Percentiles rank a stretch among this genome's conserved stretches.
Conservation (phyloP, 1,139 yeast species). For the Chernovozyma aurita region DNA sequence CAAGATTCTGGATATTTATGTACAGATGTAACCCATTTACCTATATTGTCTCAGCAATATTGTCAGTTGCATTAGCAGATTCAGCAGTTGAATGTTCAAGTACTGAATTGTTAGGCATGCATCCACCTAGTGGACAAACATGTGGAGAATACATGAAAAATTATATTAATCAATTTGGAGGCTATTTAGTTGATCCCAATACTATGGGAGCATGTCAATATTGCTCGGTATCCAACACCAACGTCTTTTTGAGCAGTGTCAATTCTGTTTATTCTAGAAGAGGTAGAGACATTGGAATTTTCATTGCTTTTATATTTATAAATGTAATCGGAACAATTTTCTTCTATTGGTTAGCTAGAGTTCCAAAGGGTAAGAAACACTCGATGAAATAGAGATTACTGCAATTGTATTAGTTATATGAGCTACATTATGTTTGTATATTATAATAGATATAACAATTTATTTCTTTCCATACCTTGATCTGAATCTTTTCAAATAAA, state of each 20-base stretch:
- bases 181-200: constrained; percentile 43
- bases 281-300: constrained; percentile 71
- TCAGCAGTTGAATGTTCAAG: constrained; percentile 19
- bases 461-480: too few species aligned
- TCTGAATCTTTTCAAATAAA: too few species aligned
- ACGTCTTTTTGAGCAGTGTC: constrained; percentile 44
- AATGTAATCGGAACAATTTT: constrained; percentile 49
- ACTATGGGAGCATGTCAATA: constrained; percentile 35
- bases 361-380: constrained; percentile 46
- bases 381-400: constrained; percentile 22
- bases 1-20: constrained; percentile 37
- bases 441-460: too few species aligned
- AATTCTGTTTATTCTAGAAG: constrained; percentile 39
- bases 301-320: constrained; percentile 42
- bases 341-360: constrained; percentile 76
- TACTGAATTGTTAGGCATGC: constrained; percentile 22
- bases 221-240: constrained; percentile 48
- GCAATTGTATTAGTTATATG: too few species aligned
- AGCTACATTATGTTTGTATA: too few species aligned
- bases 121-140: constrained; percentile 44
- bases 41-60: constrained; percentile 38
- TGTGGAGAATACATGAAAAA: constrained; percentile 50
- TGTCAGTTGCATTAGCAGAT: constrained; percentile 18
- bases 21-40: constrained; percentile 59
- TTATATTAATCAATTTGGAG: constrained; percentile 45